Conservation (phyloP, 2,329 filamentous ascomycete genomes). For the Aspergillus ibericus region DNA sequence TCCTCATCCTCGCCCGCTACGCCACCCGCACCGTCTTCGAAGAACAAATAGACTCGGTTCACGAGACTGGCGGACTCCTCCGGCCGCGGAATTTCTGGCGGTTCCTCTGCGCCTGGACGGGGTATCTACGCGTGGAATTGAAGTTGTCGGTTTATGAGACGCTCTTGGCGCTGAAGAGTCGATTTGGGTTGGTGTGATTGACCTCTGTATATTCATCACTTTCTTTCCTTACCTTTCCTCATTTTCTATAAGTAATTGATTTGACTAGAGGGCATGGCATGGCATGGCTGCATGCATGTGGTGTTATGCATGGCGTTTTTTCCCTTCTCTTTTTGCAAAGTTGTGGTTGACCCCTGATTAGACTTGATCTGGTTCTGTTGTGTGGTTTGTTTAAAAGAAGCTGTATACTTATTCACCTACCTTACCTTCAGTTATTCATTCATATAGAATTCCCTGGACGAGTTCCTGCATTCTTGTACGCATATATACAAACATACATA, state of each 20-base stretch:
- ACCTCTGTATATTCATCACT: background rate
- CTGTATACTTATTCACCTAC: too few relatives aligned
- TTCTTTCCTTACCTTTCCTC: background rate
- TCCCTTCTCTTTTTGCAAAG: background rate
- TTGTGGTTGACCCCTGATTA: too few relatives aligned
- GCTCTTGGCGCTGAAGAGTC: constrained; percentile 53
- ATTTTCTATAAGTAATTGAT: background rate
- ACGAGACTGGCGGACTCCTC: constrained; percentile 51
- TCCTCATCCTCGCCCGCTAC: constrained; percentile 65
- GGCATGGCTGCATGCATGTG: background rate
- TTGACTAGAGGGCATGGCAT: background rate
- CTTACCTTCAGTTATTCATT: too few relatives aligned
- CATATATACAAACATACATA: too few relatives aligned
- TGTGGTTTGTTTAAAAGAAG: too few relatives aligned
- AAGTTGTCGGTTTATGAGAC: constrained; percentile 61
- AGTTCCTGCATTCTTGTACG: too few relatives aligned
- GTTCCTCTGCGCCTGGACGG: constrained; percentile 54
- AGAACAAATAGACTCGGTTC: constrained; percentile 56
- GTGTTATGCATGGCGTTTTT: background rate
- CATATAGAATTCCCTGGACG: too few relatives aligned
- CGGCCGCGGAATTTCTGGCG: constrained; percentile 53
- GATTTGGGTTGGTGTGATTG: constrained; percentile 44
- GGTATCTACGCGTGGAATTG: constrained; percentile 57
- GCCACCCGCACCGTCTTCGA: constrained; percentile 63
- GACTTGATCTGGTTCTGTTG: background rate